Conservation (phyloP, 345 rosid species). For the Psidium friedrichsthalianum region DNA sequence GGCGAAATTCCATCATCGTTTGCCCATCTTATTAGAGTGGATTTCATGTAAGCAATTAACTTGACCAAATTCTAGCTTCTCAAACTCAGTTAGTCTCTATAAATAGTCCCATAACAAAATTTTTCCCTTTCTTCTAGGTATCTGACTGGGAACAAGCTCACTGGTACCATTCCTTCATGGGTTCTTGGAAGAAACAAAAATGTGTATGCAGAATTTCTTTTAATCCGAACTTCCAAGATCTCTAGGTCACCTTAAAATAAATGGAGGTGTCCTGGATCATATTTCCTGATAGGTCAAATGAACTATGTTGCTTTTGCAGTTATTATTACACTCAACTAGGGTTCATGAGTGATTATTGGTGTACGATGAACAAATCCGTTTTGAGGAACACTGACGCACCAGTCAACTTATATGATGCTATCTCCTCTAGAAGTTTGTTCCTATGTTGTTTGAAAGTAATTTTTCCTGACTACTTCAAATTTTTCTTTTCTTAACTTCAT, state of each 20-base stretch:
- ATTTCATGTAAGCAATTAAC: conserved; percentile 54
- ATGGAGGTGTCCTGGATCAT: neutral
- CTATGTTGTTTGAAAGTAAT: neutral
- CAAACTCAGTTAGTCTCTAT: neutral
- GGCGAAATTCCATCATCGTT: conserved; percentile 65
- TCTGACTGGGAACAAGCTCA: conserved; percentile 62
- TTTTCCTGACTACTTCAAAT: neutral
- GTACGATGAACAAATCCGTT: neutral
- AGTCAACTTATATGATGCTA: neutral
- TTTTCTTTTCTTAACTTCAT: neutral
- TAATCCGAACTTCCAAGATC: neutral
- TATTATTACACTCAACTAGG: neutral
- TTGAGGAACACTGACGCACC: neutral
- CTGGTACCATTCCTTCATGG: conserved; percentile 53
- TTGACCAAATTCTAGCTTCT: neutral
- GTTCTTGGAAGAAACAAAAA: conserved; percentile 54
- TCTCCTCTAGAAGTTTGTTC: neutral
- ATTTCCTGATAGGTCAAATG: neutral
- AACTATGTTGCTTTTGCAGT: too few relatives aligned
- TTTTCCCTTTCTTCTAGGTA: conserved; percentile 29
- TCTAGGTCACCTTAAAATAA: neutral
- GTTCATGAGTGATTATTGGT: neutral
- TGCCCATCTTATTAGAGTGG: conserved; percentile 29
- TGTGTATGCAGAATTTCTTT: conserved; percentile 32
- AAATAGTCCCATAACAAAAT: neutral